Evolutionary conservation across 176 grass and related monocot genomes (phyloP), one percentile per base, ranked within the genome.

Genomic region (Puccinellia tenuiflora): DNA sequence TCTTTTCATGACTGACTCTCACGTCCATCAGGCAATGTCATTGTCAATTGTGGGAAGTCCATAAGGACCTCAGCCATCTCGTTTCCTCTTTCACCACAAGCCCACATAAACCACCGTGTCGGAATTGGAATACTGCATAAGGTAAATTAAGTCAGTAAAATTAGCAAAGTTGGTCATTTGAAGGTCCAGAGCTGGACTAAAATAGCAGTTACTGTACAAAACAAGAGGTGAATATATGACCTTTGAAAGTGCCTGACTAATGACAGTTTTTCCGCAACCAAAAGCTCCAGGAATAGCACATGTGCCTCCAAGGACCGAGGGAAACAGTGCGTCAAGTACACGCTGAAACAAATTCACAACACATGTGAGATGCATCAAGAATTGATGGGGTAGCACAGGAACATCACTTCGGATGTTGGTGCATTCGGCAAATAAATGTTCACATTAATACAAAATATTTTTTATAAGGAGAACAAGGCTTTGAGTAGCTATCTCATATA

Each of bases 31-130:
- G 93, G 93, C 64, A 95, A 86, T 4, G 90, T 92, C 90, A 95
- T 95, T 86, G 93, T 95, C 80, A 95, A 82, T 67, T 92, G 88
- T 0, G 93, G 93, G 70, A 95, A 95, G 80, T 95, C 93, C 93
- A 95, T 95, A 31, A 92, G 83, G 46, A 95, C 93, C 90, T 95
- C 93, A 69, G 93, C 93, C 93, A 95, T 95, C 78, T 95, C 93
- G 55, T 95, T 95, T 81, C 93, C 93, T 90, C 93, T 95, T 80
- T 95, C 93, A 62, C 93, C 93, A 50, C 93, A 95, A 95, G 12
- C 93, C 93, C 59, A 95, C 93, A 78, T 95, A 95, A 30, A 95
- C 93, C 3, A 95, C 90, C 11, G 93, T 75, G 55, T 95, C 93
- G 2, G 93, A 95, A 68, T 95, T 95, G 34, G 93, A 95, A 69